Base-by-base conservation (phyloP, 768 basidiomycete species). In the Paxillus involutus region DNA sequence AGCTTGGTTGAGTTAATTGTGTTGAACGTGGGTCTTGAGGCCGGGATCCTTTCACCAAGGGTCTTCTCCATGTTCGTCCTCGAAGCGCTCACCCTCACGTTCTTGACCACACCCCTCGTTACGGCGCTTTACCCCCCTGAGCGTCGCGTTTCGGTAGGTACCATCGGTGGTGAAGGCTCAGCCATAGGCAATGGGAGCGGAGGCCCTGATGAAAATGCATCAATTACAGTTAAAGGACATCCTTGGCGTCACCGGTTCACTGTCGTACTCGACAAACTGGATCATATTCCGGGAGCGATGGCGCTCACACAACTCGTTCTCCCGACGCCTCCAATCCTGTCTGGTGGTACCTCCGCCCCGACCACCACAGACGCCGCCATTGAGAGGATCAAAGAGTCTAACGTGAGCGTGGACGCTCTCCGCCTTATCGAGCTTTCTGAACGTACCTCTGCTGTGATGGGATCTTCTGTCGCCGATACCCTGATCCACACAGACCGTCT, bases 1-100 rank as follows among this genome's bases (percentile, higher is more conserved):
- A 91, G 89, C 21, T 78, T 97, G 5, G 89, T 98, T 11, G 95
- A 97, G 65, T 77, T 98, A 16, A 97, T 98, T 62, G 95, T 98
- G 4, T 84, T 98, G 57, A 99, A 98, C 62, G 91, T 98, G 57
- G 95, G 96, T 3, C 76, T 96, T 3, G 75, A 80, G 3, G 93
- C 91, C 4, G 83, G 84, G 0, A 94, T 96, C 47, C 76, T 98
- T 21, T 80, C 85, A 1, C 77, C 63, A 53, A 80, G 80, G 24
- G 89, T 97, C 8, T 95, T 98, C 72, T 90, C 92, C 0, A 98
- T 97, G 93, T 95, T 98, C 62, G 93, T 98, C 40, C 76, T 98
- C 17, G 88, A 90, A 64, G 88, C 91, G 0, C 73, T 94, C 37
- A 68, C 86, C 7, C 75, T 97, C 39, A 96, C 95, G 0, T 91